Percentiles rank a stretch among this genome's conserved stretches.
These are phyloP conservation scores for Lactifluus volemus DNA, from an alignment of 768 basidiomycete species.

Conservation along the genomic window DNA sequence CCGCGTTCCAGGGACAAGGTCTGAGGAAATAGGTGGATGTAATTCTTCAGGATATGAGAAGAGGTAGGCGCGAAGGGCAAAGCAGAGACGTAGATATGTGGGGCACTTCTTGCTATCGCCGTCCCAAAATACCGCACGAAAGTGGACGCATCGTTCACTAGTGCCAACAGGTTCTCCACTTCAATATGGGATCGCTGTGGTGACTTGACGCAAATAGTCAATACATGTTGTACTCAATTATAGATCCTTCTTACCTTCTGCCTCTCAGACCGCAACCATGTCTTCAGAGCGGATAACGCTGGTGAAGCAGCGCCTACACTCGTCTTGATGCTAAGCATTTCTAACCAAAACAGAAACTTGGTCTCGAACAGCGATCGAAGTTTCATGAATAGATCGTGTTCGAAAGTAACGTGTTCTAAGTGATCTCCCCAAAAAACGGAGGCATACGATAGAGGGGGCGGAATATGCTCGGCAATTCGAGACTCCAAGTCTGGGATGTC, in stretches of 20 bases:
- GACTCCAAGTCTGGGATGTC: too few species aligned
- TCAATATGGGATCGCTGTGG: neutral
- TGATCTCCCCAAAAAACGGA: too few species aligned
- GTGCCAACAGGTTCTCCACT: neutral
- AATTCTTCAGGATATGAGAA: neutral
- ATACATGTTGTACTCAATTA: neutral
- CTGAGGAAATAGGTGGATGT: neutral
- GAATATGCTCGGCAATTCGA: too few species aligned
- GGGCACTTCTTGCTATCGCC: neutral
- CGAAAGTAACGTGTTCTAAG: too few species aligned
- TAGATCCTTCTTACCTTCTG: neutral
- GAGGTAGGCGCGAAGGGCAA: neutral
- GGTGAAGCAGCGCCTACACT: too few species aligned
- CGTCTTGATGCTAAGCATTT: too few species aligned
- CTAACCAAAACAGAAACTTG: too few species aligned
- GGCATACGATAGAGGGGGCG: too few species aligned
- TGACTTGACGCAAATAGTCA: neutral
- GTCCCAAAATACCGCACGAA: neutral
- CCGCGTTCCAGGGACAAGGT: neutral
- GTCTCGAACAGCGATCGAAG: neutral
- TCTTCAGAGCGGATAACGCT: neutral
- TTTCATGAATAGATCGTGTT: neutral
- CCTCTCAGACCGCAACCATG: neutral
- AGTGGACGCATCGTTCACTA: neutral
- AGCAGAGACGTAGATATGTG: neutral